Percentiles rank a stretch among this genome's conserved stretches.
Evolutionary conservation across 116 monocot genomes (phyloP).

Genomic region (Zostera marina): DNA sequence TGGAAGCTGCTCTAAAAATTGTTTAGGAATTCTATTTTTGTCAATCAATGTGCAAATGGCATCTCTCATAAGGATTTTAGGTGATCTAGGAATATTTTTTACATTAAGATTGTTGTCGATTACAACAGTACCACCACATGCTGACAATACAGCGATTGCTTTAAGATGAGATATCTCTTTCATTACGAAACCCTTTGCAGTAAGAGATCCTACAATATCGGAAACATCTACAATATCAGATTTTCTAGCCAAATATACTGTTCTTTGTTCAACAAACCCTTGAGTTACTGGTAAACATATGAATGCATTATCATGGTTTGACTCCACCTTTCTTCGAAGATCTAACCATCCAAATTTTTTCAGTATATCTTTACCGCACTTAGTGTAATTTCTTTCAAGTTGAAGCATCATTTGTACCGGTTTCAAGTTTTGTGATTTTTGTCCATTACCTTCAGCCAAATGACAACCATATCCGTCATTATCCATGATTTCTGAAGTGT

Average conservation of each 20-base stretch:
- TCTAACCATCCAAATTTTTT: conserved; percentile 86
- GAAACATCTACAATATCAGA: conserved; percentile 4
- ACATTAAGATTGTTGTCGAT: conserved; percentile 18
- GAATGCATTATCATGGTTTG: conserved; percentile 32
- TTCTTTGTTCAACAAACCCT: conserved; percentile 18
- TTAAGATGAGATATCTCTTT: conserved; percentile 22
- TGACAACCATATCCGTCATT: neutral
- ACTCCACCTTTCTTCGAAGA: conserved; percentile 44
- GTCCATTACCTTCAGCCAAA: neutral
- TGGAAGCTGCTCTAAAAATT: conserved; percentile 58
- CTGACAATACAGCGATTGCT: conserved; percentile 30
- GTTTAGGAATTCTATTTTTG: conserved; percentile 25
- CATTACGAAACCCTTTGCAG: conserved; percentile 12
- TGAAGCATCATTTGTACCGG: conserved; percentile 24
- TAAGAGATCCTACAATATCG: conserved; percentile 7
- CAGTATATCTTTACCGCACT: conserved; percentile 63
- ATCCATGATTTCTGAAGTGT: neutral
- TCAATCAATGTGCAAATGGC: conserved; percentile 38
- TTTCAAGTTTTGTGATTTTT: conserved; percentile 5
- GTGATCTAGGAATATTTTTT: conserved; percentile 34
- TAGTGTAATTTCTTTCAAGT: conserved; percentile 63
- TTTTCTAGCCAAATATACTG: conserved; percentile 9
- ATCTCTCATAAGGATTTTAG: conserved; percentile 53
- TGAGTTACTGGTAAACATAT: conserved; percentile 52
- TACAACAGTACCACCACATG: conserved; percentile 28